These are phyloP conservation scores for Lachancea sp. DNA, from an alignment of 805 yeast genomes.

Conservation along the genomic window DNA sequence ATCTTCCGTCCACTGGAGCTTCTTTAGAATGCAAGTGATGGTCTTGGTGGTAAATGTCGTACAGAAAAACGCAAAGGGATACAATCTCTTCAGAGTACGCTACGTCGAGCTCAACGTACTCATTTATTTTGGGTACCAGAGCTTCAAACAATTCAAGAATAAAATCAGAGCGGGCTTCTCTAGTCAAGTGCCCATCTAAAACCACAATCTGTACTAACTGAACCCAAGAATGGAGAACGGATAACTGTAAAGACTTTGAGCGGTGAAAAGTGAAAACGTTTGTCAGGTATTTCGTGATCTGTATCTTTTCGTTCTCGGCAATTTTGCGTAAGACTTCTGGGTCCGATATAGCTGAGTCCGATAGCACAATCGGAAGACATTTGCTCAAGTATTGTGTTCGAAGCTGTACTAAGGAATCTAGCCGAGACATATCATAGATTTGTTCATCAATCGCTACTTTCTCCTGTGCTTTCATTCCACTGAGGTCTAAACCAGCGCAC, in stretches of 20 bases:
- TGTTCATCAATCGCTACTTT: slow-evolving; percentile 24
- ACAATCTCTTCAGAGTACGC: slow-evolving; percentile 69
- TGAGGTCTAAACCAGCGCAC: slow-evolving; percentile 36
- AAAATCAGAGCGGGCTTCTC: slow-evolving; percentile 48
- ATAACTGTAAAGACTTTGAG: slow-evolving; percentile 48
- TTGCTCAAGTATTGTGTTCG: slow-evolving; percentile 12
- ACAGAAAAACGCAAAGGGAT: slow-evolving; percentile 64
- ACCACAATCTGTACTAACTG: slow-evolving; percentile 69
- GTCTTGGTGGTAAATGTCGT: slow-evolving; percentile 54
- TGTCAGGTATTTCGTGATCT: slow-evolving; percentile 34
- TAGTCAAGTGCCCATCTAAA: slow-evolving; percentile 48
- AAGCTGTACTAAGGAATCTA: slow-evolving; percentile 35
- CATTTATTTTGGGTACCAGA: slow-evolving; percentile 68
- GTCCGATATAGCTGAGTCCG: slow-evolving; percentile 13
- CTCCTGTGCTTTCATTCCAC: slow-evolving; percentile 37
- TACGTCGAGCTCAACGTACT: slow-evolving; percentile 61
- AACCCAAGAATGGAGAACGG: slow-evolving; percentile 76
- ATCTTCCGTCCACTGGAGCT: slow-evolving; percentile 44
- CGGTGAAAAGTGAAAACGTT: slow-evolving; percentile 43
- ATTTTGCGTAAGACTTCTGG: slow-evolving; percentile 14
- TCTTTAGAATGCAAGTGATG: slow-evolving; percentile 30
- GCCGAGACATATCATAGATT: slow-evolving; percentile 39
- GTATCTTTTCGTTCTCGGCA: slow-evolving; percentile 19
- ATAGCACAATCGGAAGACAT: slow-evolving; percentile 2
- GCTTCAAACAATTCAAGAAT: slow-evolving; percentile 71